Evolutionary conservation across 305 asterid genomes (phyloP).

Genomic region (Galium porrigens): DNA sequence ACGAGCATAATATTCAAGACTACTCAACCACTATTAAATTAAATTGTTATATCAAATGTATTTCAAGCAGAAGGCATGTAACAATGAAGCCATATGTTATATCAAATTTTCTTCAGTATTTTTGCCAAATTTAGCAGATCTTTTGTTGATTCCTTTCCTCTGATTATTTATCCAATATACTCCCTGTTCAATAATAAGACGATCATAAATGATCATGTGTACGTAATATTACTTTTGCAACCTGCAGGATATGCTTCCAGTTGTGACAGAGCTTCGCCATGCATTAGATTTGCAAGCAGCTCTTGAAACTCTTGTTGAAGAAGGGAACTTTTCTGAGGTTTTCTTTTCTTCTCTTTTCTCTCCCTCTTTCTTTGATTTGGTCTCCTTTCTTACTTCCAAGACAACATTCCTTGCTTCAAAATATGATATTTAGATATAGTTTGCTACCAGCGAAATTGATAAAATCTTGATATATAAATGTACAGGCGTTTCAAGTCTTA

Average conservation of each 20-base stretch:
- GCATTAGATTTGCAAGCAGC: conserved; percentile 67
- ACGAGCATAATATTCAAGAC: not conserved
- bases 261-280: conserved; percentile 62
- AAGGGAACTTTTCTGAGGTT: conserved; percentile 86
- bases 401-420: conserved; percentile 7
- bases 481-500: conserved; percentile 88
- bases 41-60: too few species aligned
- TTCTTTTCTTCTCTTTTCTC: conserved; percentile 24
- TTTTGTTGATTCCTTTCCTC: not conserved
- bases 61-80: not conserved
- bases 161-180: not conserved
- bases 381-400: conserved; percentile 9
- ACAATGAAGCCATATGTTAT: not conserved
- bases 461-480: conserved; percentile 19
- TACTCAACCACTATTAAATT: not conserved
- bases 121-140: not conserved
- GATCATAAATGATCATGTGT: not conserved
- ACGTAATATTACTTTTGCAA: conserved; percentile 15
- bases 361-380: conserved; percentile 21
- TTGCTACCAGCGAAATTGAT: conserved; percentile 14
- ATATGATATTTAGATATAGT: not conserved
- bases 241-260: conserved; percentile 77
- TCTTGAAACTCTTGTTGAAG: conserved; percentile 78
- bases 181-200: not conserved
- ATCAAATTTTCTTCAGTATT: too few species aligned